Evolutionary conservation across 257 asterid species (phyloP).

Genomic region (Plantago major): DNA sequence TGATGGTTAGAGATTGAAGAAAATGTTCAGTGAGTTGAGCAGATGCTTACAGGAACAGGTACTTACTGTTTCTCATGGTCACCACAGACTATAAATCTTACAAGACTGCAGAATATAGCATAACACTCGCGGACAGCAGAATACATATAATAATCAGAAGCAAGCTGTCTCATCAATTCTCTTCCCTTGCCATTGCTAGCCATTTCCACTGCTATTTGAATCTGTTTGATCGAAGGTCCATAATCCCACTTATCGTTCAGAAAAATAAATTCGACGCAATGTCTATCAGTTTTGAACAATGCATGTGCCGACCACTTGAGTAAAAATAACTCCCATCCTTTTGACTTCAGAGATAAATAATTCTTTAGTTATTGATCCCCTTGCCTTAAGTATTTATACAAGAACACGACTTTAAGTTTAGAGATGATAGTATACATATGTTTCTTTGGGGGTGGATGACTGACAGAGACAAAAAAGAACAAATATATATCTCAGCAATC

Average conservation of each 20-base stretch:
- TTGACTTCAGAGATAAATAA: too few relatives aligned
- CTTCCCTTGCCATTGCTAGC: conserved; percentile 90
- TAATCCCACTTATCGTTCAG: too few relatives aligned
- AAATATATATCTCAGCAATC: too few relatives aligned
- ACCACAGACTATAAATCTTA: conserved; percentile 65
- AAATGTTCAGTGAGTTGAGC: background rate
- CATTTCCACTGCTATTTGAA: conserved; percentile 98
- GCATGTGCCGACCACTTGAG: too few relatives aligned
- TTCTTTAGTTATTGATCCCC: too few relatives aligned
- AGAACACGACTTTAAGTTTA: too few relatives aligned
- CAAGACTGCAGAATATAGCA: conserved; percentile 75
- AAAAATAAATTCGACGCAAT: too few relatives aligned
- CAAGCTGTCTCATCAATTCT: conserved; percentile 82
- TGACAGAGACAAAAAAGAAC: background rate
- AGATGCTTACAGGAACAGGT: conserved; percentile 20
- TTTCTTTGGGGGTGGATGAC: too few relatives aligned
- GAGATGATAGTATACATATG: too few relatives aligned
- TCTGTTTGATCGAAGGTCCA: conserved; percentile 35
- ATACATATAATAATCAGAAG: conserved; percentile 72
- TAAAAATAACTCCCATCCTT: too few relatives aligned
- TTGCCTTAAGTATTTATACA: too few relatives aligned
- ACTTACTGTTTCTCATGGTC: conserved; percentile 71
- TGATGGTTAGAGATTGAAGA: conserved; percentile 17
- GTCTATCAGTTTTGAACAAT: too few relatives aligned
- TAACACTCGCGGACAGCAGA: conserved; percentile 95